phyloP scores from a whole-genome alignment of 768 basidiomycete species.

The Amanita rubescens region DNA sequence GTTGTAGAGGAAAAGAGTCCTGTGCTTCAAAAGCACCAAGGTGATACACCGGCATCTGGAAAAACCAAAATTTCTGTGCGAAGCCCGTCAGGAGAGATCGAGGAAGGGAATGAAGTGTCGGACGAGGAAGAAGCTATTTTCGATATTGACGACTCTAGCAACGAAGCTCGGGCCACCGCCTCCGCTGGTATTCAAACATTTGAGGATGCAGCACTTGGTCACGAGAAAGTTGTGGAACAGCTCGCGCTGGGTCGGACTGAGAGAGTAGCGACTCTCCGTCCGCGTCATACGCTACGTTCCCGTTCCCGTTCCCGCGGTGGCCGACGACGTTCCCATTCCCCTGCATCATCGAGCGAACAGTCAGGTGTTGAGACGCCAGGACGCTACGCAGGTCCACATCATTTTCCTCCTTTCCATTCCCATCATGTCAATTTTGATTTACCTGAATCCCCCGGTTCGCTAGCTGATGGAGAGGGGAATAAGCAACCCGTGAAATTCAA shows the following conservation, averaged over 20 bases:
- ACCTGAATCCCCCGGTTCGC: slow-evolving; percentile 25
- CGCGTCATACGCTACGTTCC: slow-evolving; percentile 27
- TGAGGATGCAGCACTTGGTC: slow-evolving; percentile 1
- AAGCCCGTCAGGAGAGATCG: slow-evolving; percentile 17
- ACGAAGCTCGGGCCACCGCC: neutral
- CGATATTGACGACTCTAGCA: slow-evolving; percentile 82
- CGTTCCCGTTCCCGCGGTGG: slow-evolving; percentile 1
- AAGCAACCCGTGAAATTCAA: slow-evolving; percentile 5
- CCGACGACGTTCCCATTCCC: neutral
- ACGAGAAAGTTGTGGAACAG: slow-evolving; percentile 11
- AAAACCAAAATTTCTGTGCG: slow-evolving; percentile 32
- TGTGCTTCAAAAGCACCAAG: slow-evolving; percentile 18
- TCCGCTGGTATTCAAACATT: neutral
- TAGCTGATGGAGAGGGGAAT: slow-evolving; percentile 26
- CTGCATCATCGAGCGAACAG: slow-evolving; percentile 25
- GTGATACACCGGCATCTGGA: slow-evolving; percentile 17
- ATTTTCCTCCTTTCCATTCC: slow-evolving; percentile 38
- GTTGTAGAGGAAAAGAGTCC: slow-evolving; percentile 84
- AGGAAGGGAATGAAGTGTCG: slow-evolving; percentile 40
- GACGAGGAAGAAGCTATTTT: slow-evolving; percentile 63
- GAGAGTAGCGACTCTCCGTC: slow-evolving; percentile 23
- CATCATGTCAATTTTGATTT: slow-evolving; percentile 47
- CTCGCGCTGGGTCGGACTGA: slow-evolving; percentile 25
- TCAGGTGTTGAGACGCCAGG: slow-evolving; percentile 63
- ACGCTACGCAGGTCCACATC: slow-evolving; percentile 46